phyloP scores from a whole-genome alignment of 2,329 filamentous ascomycete species.

The Cadophora malorum region DNA sequence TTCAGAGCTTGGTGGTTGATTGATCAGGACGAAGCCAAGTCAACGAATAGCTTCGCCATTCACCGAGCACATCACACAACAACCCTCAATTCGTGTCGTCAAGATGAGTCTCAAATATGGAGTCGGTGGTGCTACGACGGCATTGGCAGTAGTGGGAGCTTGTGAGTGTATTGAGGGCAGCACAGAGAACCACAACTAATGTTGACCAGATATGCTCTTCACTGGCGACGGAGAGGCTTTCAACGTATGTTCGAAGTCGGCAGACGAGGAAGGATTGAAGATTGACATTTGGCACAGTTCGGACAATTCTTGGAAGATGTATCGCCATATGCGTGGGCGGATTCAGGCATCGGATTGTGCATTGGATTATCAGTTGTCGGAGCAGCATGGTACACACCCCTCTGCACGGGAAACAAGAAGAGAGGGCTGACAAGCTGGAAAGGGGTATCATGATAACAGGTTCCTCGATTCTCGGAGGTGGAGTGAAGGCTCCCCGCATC shows the following conservation, averaged over 20 bases:
- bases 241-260: constrained; percentile 67
- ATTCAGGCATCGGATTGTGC: constrained; percentile 88
- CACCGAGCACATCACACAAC: constrained; percentile 12
- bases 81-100: constrained; percentile 33
- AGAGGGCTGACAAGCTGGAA: constrained; percentile 31
- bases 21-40: constrained; percentile 19
- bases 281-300: constrained; percentile 61
- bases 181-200: constrained; percentile 35
- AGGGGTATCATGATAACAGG: constrained; percentile 99
- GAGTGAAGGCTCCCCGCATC: constrained; percentile 95
- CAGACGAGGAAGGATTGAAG: constrained; percentile 23
- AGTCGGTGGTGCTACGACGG: constrained; percentile 69
- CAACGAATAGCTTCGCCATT: constrained; percentile 19
- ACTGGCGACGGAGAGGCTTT: constrained; percentile 95
- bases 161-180: constrained; percentile 67
- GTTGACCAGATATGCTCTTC: constrained; percentile 89
- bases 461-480: constrained; percentile 94
- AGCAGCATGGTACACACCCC: constrained; percentile 80
- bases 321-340: constrained; percentile 94
- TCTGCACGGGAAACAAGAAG: not conserved
- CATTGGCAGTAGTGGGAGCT: constrained; percentile 75
- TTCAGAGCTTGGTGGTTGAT: constrained; percentile 25
- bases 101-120: constrained; percentile 78
- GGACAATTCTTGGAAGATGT: constrained; percentile 93
- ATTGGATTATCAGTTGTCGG: constrained; percentile 96